These are phyloP conservation scores for Tagetes erecta DNA, from an alignment of 129 eudicot species.

Conservation along the genomic window DNA sequence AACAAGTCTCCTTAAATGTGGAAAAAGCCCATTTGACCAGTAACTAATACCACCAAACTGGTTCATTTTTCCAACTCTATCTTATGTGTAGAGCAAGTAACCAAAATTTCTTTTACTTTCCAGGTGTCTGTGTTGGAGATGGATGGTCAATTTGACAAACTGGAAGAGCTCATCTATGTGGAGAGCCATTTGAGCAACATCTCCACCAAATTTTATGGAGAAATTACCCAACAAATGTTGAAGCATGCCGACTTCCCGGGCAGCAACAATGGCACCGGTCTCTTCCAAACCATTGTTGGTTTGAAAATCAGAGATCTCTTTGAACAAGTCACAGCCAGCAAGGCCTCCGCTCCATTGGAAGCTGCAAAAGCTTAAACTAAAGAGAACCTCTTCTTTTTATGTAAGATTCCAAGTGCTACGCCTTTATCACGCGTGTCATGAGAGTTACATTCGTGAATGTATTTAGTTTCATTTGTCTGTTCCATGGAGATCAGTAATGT, in stretches of 20 bases:
- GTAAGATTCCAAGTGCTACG: constrained; percentile 40
- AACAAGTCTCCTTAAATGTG: not conserved
- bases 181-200: constrained; percentile 98
- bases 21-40: not conserved
- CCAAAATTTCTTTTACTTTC: constrained; percentile 16
- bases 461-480: constrained; percentile 43
- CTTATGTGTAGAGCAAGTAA: not conserved
- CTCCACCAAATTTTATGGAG: constrained; percentile 92
- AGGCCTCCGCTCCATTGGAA: constrained; percentile 57
- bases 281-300: constrained; percentile 91
- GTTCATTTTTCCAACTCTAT: not conserved
- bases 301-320: constrained; percentile 91
- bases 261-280: constrained; percentile 97
- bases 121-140: constrained; percentile 97
- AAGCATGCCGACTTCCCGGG: constrained; percentile 94
- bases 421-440: constrained; percentile 25
- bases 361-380: constrained; percentile 70
- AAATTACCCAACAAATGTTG: constrained; percentile 93
- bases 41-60: not conserved
- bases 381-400: constrained; percentile 25
- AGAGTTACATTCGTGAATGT: constrained; percentile 46
- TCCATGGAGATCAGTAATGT: constrained; percentile 46
- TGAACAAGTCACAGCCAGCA: constrained; percentile 73
- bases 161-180: constrained; percentile 89
- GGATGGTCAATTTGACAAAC: constrained; percentile 98